These are phyloP conservation scores for Prunus fruticosa DNA, from an alignment of 306 rosid species.

Conservation along the genomic window DNA sequence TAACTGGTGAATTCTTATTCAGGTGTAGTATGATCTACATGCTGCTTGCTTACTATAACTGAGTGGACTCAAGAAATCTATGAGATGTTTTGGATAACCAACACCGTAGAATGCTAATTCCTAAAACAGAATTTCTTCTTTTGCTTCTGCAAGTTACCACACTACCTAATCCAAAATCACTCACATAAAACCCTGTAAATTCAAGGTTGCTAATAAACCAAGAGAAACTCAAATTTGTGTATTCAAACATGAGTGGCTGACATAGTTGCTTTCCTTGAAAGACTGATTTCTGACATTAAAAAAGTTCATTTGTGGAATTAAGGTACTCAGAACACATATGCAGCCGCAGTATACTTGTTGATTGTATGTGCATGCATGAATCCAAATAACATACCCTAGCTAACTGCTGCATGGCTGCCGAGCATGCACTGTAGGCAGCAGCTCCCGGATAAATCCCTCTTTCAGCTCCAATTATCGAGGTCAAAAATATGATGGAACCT, in stretches of 20 bases:
- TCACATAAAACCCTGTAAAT: neutral
- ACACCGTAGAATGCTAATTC: too few species aligned
- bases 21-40: neutral
- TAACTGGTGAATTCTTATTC: neutral
- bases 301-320: too few species aligned
- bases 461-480: slow-evolving; percentile 62
- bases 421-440: slow-evolving; percentile 62
- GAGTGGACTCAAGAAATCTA: neutral
- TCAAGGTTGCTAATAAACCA: neutral
- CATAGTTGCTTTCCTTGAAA: neutral
- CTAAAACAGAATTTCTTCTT: neutral
- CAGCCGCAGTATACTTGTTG: neutral
- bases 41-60: neutral
- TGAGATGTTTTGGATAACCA: too few species aligned
- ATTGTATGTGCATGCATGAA: neutral
- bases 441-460: slow-evolving; percentile 81
- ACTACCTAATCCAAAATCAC: neutral
- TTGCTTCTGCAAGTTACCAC: neutral
- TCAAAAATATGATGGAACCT: slow-evolving; percentile 72
- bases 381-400: slow-evolving; percentile 50
- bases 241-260: neutral
- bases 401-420: slow-evolving; percentile 74
- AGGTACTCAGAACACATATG: neutral
- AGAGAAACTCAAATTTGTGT: neutral
- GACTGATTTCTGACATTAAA: neutral